These are phyloP conservation scores for Thelonectria rubi DNA, from an alignment of 2,329 filamentous ascomycete genomes.

Conservation along the genomic window DNA sequence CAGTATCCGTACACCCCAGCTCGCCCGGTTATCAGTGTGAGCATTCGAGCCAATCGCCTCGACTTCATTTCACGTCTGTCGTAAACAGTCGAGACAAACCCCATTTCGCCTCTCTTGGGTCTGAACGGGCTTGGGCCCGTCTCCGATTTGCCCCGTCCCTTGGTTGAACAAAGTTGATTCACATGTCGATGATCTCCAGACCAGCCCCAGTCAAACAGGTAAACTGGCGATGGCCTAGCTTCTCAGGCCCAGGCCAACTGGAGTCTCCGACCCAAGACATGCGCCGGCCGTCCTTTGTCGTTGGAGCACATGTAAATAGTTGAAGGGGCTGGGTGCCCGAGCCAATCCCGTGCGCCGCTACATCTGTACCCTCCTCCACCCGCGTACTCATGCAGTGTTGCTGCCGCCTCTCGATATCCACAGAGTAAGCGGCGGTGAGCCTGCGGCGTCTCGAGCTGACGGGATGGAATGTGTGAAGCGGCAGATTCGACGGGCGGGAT, in stretches of 20 bases:
- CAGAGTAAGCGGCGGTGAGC: conserved; percentile 2
- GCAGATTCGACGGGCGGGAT: background rate
- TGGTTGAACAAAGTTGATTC: conserved; percentile 31
- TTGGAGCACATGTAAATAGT: conserved; percentile 2
- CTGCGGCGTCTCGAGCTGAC: conserved; percentile 14
- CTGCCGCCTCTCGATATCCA: conserved; percentile 11
- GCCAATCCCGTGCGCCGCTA: conserved; percentile 25
- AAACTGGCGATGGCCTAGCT: conserved; percentile 30
- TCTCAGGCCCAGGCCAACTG: conserved; percentile 29
- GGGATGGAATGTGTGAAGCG: conserved; percentile 7
- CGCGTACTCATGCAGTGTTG: background rate
- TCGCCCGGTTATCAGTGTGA: background rate
- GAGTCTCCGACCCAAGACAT: conserved; percentile 29
- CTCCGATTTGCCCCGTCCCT: conserved; percentile 39
- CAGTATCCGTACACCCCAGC: no score
- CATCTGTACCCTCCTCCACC: conserved; percentile 26
- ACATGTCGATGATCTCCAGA: conserved; percentile 45
- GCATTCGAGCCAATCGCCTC: conserved; percentile 19
- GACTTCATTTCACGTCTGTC: conserved; percentile 13
- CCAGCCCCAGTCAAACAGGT: conserved; percentile 35
- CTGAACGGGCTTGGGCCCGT: conserved; percentile 16
- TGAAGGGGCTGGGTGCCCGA: background rate
- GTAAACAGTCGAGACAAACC: conserved; percentile 4
- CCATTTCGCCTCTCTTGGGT: conserved; percentile 1
- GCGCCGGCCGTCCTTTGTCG: conserved; percentile 7